phyloP scores from a whole-genome alignment of 495 filamentous ascomycete species.

The Penicillium pancosmium region DNA sequence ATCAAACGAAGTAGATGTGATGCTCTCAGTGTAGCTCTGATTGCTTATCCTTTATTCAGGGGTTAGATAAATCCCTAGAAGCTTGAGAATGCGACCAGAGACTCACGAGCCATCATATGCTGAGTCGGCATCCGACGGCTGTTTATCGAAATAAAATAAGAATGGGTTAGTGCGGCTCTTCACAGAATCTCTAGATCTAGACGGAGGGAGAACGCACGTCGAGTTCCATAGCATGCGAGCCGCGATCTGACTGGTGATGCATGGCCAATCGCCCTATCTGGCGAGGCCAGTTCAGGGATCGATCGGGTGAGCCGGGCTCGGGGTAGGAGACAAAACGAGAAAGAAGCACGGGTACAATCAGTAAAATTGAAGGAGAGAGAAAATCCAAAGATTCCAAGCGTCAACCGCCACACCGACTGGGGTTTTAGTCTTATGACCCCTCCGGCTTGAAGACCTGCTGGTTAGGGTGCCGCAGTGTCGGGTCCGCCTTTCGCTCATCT shows the following conservation, averaged over 20 bases:
- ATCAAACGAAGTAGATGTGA: conserved; percentile 45
- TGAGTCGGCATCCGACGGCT: conserved; percentile 36
- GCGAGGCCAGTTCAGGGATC: background rate
- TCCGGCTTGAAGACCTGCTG: conserved; percentile 20
- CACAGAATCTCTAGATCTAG: background rate
- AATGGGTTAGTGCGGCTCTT: background rate
- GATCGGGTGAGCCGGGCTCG: background rate
- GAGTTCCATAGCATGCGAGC: conserved; percentile 30
- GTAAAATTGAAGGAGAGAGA: conserved; percentile 11
- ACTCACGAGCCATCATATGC: conserved; percentile 38
- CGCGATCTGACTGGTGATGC: conserved; percentile 12
- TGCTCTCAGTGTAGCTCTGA: conserved; percentile 38
- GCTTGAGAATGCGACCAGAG: background rate
- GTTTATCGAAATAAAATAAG: background rate
- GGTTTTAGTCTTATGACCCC: conserved; percentile 26
- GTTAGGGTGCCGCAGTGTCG: conserved; percentile 24
- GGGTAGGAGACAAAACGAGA: conserved; percentile 1
- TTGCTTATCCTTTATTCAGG: conserved; percentile 24
- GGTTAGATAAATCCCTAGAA: background rate
- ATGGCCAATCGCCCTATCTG: conserved; percentile 8
- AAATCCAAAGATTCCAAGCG: conserved; percentile 8
- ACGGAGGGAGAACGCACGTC: conserved; percentile 28
- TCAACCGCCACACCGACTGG: conserved; percentile 24
- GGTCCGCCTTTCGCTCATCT: conserved; percentile 6
- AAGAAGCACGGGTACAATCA: background rate